Conservation (phyloP, 208 protist species). For the Trichomonas tenax region DNA sequence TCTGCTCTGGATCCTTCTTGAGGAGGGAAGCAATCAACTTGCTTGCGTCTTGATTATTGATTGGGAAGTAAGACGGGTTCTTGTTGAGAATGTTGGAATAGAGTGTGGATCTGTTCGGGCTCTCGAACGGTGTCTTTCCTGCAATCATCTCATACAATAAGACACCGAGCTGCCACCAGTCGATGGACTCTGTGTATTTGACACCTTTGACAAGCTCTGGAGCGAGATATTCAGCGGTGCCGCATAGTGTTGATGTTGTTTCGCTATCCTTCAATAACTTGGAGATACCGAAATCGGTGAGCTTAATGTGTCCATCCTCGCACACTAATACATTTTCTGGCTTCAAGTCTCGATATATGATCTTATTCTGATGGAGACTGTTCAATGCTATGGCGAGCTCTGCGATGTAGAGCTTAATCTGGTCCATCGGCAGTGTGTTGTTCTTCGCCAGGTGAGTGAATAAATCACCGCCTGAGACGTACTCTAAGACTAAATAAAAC, state of each 20-base stretch:
- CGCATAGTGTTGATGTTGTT: not conserved
- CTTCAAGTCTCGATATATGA: not conserved
- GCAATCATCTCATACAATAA: too few species aligned
- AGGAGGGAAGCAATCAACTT: too few species aligned
- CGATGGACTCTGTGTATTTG: not conserved
- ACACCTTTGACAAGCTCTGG: not conserved
- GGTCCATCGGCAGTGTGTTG: not conserved
- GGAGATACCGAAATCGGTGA: not conserved
- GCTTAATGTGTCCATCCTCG: not conserved
- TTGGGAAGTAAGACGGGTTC: too few species aligned
- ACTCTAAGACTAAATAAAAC: not conserved
- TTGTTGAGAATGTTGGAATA: too few species aligned
- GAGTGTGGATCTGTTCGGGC: too few species aligned
- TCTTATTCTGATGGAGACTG: not conserved
- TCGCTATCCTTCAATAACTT: not conserved
- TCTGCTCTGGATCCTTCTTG: too few species aligned
- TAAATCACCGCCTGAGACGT: not conserved
- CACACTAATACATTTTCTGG: not conserved
- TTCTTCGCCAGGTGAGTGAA: not conserved
- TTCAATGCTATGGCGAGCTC: not conserved
- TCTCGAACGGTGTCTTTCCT: too few species aligned
- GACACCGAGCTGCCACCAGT: not conserved
- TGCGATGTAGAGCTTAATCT: not conserved
- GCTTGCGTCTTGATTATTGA: too few species aligned
- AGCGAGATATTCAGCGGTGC: not conserved